These are phyloP conservation scores for Euphorbia schlechtendalii DNA, from an alignment of 441 rosid genomes.

Conservation along the genomic window DNA sequence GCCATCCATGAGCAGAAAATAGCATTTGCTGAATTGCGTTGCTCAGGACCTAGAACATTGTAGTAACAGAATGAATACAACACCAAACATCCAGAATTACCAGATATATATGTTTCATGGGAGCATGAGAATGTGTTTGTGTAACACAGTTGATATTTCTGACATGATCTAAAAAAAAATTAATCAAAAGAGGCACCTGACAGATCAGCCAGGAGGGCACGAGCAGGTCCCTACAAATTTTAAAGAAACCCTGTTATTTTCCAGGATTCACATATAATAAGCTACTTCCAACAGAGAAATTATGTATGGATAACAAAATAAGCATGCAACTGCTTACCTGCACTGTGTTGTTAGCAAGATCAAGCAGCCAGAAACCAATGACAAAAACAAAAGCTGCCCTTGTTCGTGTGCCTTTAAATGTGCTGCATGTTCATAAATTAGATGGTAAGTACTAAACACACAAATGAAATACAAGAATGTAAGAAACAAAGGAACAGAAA, in stretches of 20 bases:
- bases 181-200: constrained; percentile 41
- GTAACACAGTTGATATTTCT: constrained; percentile 10
- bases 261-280: constrained; percentile 2
- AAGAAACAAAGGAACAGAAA: constrained; percentile 22
- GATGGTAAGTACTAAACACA: constrained; percentile 9
- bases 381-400: constrained; percentile 82
- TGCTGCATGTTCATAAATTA: constrained; percentile 41
- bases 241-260: constrained; percentile 13
- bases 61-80: constrained; percentile 11
- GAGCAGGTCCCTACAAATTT: constrained; percentile 81
- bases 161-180: constrained; percentile 6
- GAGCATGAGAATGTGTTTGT: background rate
- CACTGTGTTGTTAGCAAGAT: constrained; percentile 94
- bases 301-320: constrained; percentile 3
- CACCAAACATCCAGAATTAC: constrained; percentile 2
- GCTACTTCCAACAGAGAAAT: background rate
- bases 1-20: constrained; percentile 97
- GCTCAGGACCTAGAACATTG: constrained; percentile 67
- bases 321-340: constrained; percentile 41
- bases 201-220: constrained; percentile 89
- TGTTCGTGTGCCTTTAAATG: constrained; percentile 76
- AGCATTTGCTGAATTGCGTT: constrained; percentile 87
- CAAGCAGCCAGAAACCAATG: constrained; percentile 95
- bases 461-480: constrained; percentile 17
- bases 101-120: background rate